Base-by-base conservation (phyloP, 1,139 yeast genomes). In the Scheffersomyces segobiensis region DNA sequence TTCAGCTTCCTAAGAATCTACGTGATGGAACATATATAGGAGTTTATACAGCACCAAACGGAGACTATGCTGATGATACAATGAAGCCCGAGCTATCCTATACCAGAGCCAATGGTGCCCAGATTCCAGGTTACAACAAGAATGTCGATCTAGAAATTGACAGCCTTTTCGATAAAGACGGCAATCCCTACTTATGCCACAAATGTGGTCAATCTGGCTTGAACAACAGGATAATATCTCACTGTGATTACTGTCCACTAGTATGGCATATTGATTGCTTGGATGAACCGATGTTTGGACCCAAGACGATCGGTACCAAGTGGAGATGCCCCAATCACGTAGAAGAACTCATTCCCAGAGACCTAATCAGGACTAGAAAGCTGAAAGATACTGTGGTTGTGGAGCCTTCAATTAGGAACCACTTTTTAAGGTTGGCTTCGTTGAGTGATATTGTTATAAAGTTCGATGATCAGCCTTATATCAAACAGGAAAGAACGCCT, bases 301-400 rank as follows among this genome's bases (percentile, higher is more conserved):
- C 89, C n/a, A 91, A 92, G 67, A 86, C 90, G 24, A 74, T 92
- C 50, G 96, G 97, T 1, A 81, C 84, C 51, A 91, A 91, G 69
- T 95, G 99, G 99, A 87, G 87, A 73, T 95, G 99, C 70, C 99
- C 98, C 0, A 87, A 91, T 65, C 99, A 95, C 73, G 84, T 87
- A 17, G 91, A 86, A 53, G 81, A 82, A 54, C 75, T 88, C 8
- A 67, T 85, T 4, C 83, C 82, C 3, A 69, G 72, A 39, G 56
- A 71, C 18, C 67, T 70, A 26, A 66, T 71, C 53, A 68, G 72
- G 65, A 65, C 57, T 2, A 66, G 93, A 42, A 81, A 85, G 58
- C 81, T 90, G 65, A 80, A 84, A 62, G 83, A 83, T 65, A 80
- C 90, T 57, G 71, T 78, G 32, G 74, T 84, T 19, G 72, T 86